Evolutionary conservation across 768 basidiomycete species (phyloP), one percentile per base, ranked within the genome.

Genomic region (Boletus subcaerulescens): DNA sequence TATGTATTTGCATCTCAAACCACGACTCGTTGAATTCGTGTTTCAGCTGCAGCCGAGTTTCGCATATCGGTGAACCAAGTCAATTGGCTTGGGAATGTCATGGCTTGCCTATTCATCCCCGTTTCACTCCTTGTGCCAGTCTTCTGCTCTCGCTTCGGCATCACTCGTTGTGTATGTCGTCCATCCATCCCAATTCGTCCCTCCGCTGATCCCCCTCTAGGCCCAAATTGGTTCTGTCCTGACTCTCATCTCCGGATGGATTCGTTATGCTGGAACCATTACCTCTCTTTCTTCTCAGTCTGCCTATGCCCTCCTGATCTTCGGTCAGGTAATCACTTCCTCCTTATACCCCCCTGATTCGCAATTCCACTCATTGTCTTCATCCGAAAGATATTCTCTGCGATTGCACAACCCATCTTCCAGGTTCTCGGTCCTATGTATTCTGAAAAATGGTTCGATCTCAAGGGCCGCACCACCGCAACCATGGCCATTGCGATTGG

Each of bases 401-500:
- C 81, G 2, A 68, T 89, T 44, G 75, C 87, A 3, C 87, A 90
- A 63, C 84, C 90, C 3, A 73, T 85, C 14, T 92, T 83, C 68
- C 89, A 90, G 70, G 80, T 93, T 24, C 72, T 92, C 10, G 87
- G 87, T 6, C 89, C 91, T 2, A 85, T 81, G 49, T 93, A 87
- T 69, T 91, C 91, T 0, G 88, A 93, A 65, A 81, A 73, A 32
- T 93, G 91, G 91, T 93, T 93, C 62, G 83, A 87, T 56, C 71
- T 91, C 45, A 75, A 80, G 55, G 83, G 86, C 14, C 78, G 91
- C 40, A 91, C 87, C 3, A 92, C 91, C 0, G 89, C 89, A 13
- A 93, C 82, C n/a, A 82, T 82, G 80, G 44, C 79, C 36, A 73
- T 83, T 49, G 74, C 80, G 10, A 61, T 83, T 29, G 71, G 80